phyloP scores from a whole-genome alignment of 352 stramenopile species.

The Thalassiosira sp. region DNA sequence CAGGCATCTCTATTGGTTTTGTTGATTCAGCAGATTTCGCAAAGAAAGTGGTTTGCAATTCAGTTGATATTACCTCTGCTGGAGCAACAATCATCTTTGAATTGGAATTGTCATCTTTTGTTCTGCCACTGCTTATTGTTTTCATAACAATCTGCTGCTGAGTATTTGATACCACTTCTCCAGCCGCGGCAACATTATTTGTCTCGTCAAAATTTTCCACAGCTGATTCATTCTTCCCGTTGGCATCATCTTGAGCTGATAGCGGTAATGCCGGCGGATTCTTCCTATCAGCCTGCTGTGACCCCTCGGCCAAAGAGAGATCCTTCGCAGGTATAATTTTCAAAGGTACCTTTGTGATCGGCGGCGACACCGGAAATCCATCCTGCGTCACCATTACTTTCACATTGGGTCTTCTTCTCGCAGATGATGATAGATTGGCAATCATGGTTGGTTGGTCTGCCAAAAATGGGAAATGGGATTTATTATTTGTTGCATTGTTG shows the following conservation, averaged over 20 bases:
- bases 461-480: slow-evolving; percentile 20
- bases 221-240: too few relatives aligned
- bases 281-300: not conserved
- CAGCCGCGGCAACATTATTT: too few relatives aligned
- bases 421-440: slow-evolving; percentile 9
- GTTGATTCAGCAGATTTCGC: not conserved
- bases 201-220: too few relatives aligned
- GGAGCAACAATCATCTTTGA: not conserved
- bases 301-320: slow-evolving; percentile 1
- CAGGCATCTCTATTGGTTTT: not conserved
- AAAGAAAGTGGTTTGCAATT: not conserved
- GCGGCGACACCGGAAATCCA: slow-evolving; percentile 28
- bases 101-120: slow-evolving; percentile 2
- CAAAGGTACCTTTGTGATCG: not conserved
- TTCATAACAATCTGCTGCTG: too few relatives aligned
- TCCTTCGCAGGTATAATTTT: not conserved
- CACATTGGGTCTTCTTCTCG: not conserved
- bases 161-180: too few relatives aligned
- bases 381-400: slow-evolving; percentile 41
- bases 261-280: slow-evolving; percentile 4
- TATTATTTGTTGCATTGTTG: too few relatives aligned
- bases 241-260: not conserved
- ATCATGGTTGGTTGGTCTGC: slow-evolving; percentile 26
- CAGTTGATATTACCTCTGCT: not conserved
- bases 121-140: not conserved